Evolutionary conservation across 305 asterid genomes (phyloP).

Genomic region (Rubia tinctorum): DNA sequence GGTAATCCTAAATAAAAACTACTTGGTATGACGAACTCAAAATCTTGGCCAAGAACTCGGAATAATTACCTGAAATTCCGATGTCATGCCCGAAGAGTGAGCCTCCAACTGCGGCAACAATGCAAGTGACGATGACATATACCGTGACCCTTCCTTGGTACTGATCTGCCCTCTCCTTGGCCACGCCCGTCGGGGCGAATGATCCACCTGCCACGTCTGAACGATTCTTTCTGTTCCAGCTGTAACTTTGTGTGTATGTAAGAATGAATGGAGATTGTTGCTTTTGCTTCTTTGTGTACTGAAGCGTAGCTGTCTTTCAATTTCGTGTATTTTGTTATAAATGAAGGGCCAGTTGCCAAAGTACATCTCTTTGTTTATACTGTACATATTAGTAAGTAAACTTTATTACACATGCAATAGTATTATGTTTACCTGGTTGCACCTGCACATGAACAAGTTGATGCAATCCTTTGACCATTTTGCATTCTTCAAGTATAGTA

Average conservation of each 20-base stretch:
- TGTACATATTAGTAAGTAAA: too few species aligned
- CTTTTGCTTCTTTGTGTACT: not conserved
- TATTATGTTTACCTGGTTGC: too few species aligned
- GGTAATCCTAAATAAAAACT: not conserved
- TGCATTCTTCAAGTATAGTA: not conserved
- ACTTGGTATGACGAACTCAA: too few species aligned
- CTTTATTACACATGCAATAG: too few species aligned
- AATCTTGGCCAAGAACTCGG: not conserved
- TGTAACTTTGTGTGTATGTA: not conserved
- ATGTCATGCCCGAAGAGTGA: conserved; percentile 90
- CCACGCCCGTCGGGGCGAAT: conserved; percentile 50
- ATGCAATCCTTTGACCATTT: conserved; percentile 2
- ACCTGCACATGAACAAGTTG: conserved; percentile 13
- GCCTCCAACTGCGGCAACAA: conserved; percentile 83
- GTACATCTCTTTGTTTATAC: not conserved
- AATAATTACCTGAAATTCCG: conserved; percentile 70
- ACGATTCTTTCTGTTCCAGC: not conserved
- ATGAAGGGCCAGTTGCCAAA: not conserved
- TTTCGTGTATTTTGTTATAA: not conserved
- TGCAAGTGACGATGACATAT: conserved; percentile 59
- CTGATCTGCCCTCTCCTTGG: conserved; percentile 65
- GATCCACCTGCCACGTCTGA: conserved; percentile 68
- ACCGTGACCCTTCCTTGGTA: conserved; percentile 63
- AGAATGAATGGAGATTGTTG: not conserved
- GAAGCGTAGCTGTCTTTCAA: not conserved